Base-by-base conservation (phyloP, 805 yeast genomes). In the Sugiyamaella chiloensis region DNA sequence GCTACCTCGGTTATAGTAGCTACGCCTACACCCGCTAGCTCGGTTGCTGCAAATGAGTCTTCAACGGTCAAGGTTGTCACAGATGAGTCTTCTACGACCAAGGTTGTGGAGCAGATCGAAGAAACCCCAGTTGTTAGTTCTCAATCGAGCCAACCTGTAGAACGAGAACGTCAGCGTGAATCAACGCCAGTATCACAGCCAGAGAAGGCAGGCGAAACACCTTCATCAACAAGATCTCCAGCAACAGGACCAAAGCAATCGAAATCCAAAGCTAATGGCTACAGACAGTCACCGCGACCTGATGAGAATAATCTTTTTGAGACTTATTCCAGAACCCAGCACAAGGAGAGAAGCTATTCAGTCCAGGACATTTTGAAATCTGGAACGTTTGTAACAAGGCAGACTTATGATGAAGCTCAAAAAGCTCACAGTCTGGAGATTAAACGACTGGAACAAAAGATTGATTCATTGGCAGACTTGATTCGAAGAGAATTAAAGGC, bases 331-430 rank as follows among this genome's bases (percentile, higher is more conserved):
- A 50, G 50, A 3, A 29, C 40, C 16, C 41, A 47, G 17, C 32
- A 41, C 23, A 36, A 42, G 26, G 53, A 50, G 40, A 46, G 39
- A 40, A 46, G 26, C 14, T 49, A 49, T 30, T 21, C 47, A 2
- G 8, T 39, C 7, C 21, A 45, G 9, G 40, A 37, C 14, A 44
- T 54, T 27, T 9, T 54, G 9, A 39, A 46, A 14, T 48, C 53
- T 5, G 57, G 55, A 16, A 34, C 37, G 27, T 54, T 54, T 47
- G 57, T 54, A 16, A 41, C 55, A 3, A 29, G 23, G 29, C 17
- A 43, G 21, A 46, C 30, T 20, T 44, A 41, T 24, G 52, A 47
- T 16, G 42, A 39, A 2, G 14, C 43, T 40, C 43, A 42, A 6
- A 26, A 29, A 3, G 16, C 32, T 9, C 40, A 52, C 32, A 9